Evolutionary conservation across 768 basidiomycete genomes (phyloP).

Genomic region (Cystoderma amianthinum): DNA sequence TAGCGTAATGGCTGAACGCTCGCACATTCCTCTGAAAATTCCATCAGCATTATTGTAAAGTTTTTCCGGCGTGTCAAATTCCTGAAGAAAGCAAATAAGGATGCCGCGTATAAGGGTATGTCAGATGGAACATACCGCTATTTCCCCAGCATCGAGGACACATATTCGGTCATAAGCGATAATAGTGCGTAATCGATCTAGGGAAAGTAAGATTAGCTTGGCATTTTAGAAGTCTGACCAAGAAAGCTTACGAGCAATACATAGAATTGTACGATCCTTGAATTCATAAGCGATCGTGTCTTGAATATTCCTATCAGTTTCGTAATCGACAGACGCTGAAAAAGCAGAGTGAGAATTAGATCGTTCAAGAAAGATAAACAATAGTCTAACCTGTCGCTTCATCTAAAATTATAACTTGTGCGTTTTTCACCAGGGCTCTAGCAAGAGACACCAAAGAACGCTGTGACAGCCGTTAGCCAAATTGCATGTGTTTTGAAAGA

Average conservation of each 20-base stretch:
- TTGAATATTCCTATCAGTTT: conserved; percentile 89
- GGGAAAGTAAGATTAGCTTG: not conserved
- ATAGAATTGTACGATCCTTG: conserved; percentile 75
- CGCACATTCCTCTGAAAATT: conserved; percentile 84
- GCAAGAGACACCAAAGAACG: conserved; percentile 84
- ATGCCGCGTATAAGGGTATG: not conserved
- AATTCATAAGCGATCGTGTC: conserved; percentile 85
- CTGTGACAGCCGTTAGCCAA: conserved; percentile 31
- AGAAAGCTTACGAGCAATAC: conserved; percentile 80
- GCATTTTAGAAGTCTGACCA: no score
- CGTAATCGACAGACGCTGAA: conserved; percentile 79
- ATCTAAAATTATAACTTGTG: conserved; percentile 81
- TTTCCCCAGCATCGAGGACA: conserved; percentile 75
- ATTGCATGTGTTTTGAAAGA: no score
- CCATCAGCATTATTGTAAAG: conserved; percentile 52
- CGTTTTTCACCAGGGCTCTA: conserved; percentile 81
- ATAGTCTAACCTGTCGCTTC: conserved; percentile 68
- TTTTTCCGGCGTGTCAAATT: conserved; percentile 75
- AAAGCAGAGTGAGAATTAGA: conserved; percentile 3
- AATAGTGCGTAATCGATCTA: conserved; percentile 82
- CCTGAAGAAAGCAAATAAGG: conserved; percentile 40
- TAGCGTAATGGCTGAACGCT: conserved; percentile 67
- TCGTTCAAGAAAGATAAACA: no score
- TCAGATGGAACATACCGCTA: conserved; percentile 44
- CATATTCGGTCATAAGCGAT: conserved; percentile 85